A percentile compares a stretch with the other conserved stretches of the same genome.
phyloP scores from a whole-genome alignment of 2,329 filamentous ascomycete species.

The Claviceps pusilla region DNA sequence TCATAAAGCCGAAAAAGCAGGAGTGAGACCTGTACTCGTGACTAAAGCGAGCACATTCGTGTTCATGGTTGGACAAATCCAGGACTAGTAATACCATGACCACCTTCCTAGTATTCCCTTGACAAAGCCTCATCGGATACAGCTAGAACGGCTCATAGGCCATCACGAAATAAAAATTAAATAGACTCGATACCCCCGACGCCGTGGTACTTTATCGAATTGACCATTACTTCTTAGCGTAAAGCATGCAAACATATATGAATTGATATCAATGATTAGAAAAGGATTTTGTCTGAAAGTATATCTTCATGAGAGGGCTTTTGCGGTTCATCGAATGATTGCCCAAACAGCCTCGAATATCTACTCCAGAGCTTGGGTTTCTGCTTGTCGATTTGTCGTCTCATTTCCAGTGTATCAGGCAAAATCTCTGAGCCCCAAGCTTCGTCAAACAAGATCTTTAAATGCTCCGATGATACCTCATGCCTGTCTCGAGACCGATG shows the following conservation, averaged over 20 bases:
- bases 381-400: constrained; percentile 14
- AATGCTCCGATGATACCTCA: constrained; percentile 15
- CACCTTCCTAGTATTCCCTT: background rate
- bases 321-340: background rate
- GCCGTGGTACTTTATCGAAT: too few species aligned
- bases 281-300: background rate
- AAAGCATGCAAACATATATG: background rate
- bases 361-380: constrained; percentile 17
- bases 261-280: background rate
- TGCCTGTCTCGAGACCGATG: constrained; percentile 16
- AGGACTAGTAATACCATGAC: background rate
- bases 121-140: background rate
- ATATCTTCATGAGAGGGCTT: background rate
- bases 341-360: constrained; percentile 15
- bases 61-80: background rate
- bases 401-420: constrained; percentile 10
- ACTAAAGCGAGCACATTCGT: background rate
- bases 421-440: constrained; percentile 21
- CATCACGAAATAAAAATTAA: too few species aligned
- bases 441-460: constrained; percentile 19
- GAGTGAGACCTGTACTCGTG: constrained; percentile 6
- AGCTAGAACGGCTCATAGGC: background rate
- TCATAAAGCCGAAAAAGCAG: constrained; percentile 61
- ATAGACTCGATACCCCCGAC: too few species aligned
- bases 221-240: background rate